A percentile compares a stretch with the other conserved stretches of the same genome.
Evolutionary conservation across 345 rosid species (phyloP).

Genomic region (Stellera chamaejasme): DNA sequence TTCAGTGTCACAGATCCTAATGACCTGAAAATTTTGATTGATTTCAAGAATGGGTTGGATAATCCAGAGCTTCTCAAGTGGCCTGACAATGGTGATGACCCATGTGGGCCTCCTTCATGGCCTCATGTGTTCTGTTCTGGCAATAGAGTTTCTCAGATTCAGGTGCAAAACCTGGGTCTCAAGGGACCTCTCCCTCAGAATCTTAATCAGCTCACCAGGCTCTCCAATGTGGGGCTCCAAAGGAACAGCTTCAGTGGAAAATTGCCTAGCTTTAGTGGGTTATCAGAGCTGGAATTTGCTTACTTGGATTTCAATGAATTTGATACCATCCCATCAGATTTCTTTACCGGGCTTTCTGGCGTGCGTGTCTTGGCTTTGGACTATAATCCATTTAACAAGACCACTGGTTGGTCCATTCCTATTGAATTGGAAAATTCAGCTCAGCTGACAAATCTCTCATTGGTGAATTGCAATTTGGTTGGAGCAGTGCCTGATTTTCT

Average conservation of each 20-base stretch:
- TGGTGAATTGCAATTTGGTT: conserved; percentile 28
- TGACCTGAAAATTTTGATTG: conserved; percentile 36
- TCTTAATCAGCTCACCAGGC: conserved; percentile 32
- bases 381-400: conserved; percentile 30
- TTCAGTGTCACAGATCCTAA: conserved; percentile 28
- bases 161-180: conserved; percentile 37
- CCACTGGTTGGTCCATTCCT: conserved; percentile 39
- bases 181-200: conserved; percentile 32
- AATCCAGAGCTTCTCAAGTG: conserved; percentile 46
- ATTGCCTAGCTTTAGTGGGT: conserved; percentile 36
- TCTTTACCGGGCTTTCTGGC: conserved; percentile 34
- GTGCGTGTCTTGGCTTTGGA: conserved; percentile 39
- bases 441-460: conserved; percentile 29
- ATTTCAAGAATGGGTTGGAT: conserved; percentile 38
- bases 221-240: conserved; percentile 44
- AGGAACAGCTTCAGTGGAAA: conserved; percentile 32
- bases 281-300: conserved; percentile 31
- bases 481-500: conserved; percentile 37
- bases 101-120: conserved; percentile 50
- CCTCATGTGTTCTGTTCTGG: conserved; percentile 40
- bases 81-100: conserved; percentile 35
- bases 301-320: conserved; percentile 37
- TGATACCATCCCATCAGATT: conserved; percentile 35
- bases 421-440: conserved; percentile 25
- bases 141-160: conserved; percentile 38